Conservation (phyloP, 352 stramenopile genomes). For the Pythium rhizo-oryzae region DNA sequence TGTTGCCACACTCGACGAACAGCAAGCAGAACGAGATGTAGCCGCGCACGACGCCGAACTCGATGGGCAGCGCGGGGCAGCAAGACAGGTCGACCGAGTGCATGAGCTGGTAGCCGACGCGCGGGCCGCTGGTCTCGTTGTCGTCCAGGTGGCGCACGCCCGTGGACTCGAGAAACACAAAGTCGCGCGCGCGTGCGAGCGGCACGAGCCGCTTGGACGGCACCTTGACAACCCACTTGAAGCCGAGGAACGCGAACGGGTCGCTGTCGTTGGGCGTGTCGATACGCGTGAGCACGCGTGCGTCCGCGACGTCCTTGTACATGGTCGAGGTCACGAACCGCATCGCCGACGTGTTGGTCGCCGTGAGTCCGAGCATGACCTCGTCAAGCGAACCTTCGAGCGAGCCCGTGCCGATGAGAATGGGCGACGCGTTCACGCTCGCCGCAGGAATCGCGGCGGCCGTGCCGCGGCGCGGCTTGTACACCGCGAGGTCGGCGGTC, state of each 20-base stretch:
- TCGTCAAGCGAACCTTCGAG: conserved; percentile 33
- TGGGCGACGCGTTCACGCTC: conserved; percentile 33
- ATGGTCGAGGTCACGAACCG: conserved; percentile 27
- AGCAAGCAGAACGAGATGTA: conserved; percentile 40
- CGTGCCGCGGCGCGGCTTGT: conserved; percentile 13
- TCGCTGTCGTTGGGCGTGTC: conserved; percentile 25
- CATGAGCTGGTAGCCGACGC: conserved; percentile 36
- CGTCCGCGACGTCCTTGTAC: conserved; percentile 34
- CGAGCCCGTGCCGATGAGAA: conserved; percentile 34
- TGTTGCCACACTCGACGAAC: conserved; percentile 29
- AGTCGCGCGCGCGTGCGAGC: conserved; percentile 34
- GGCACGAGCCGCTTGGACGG: conserved; percentile 25
- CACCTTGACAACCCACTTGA: conserved; percentile 39
- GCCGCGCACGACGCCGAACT: conserved; percentile 36
- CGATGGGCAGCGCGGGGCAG: conserved; percentile 20
- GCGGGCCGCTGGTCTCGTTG: background rate
- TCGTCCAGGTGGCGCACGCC: conserved; percentile 17
- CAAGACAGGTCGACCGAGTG: conserved; percentile 39
- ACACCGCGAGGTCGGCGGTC: conserved; percentile 24
- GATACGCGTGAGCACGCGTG: conserved; percentile 31
- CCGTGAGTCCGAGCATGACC: conserved; percentile 34
- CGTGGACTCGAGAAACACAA: conserved; percentile 35
- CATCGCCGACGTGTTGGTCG: conserved; percentile 31
- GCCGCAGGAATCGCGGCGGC: conserved; percentile 12
- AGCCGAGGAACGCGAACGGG: conserved; percentile 34